Base-by-base conservation (phyloP, 139 green algal genomes). In the Coccomyxa sp. region DNA sequence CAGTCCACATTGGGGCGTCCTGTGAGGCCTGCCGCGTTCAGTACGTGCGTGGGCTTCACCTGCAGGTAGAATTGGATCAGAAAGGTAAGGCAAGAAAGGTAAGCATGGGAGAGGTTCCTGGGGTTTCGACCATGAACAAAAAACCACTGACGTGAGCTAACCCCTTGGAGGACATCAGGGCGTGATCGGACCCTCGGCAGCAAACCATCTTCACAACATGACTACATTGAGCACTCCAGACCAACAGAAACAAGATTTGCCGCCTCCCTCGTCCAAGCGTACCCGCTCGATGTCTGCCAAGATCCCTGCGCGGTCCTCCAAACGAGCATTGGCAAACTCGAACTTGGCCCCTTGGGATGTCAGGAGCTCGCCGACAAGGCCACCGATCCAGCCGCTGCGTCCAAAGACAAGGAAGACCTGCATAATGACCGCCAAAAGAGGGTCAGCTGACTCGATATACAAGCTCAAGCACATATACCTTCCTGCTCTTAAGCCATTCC, bases 1-100 rank as follows among this genome's bases (percentile, higher is more conserved):
- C 96, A 99, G 87, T 99, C 96, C 32, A 99, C 96, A 82, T 99
- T 99, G 31, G 96, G 96, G 23, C 96, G 89, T 15, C 96, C 96
- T 13, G 96, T 99, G 38, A 99, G 81, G 28, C 96, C 96, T 27
- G 96, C 96, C 58, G 95, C 93, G 85, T 97, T 98, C 3, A 99
- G 89, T 15, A 99, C 92, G 58, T 99, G 97, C 0, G 96, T 99
- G 58, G 96, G 95, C 88, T 98, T 95, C 11, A 96, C 91, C 90
- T 95, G 90, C 17, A 82, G 10, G 51, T 9, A 71, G 38, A 51
- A 7, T 51, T 51, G 38, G 38, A 51, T 51, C 67, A 76, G 25
- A 76, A 51, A n/a, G n/a, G n/a, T n/a, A n/a, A n/a, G n/a, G n/a
- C n/a, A n/a, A n/a, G n/a, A n/a, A 1, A 30, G 23, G 67, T 76